Conservation (phyloP, 352 stramenopile species). For the Phytophthora podocarpi region DNA sequence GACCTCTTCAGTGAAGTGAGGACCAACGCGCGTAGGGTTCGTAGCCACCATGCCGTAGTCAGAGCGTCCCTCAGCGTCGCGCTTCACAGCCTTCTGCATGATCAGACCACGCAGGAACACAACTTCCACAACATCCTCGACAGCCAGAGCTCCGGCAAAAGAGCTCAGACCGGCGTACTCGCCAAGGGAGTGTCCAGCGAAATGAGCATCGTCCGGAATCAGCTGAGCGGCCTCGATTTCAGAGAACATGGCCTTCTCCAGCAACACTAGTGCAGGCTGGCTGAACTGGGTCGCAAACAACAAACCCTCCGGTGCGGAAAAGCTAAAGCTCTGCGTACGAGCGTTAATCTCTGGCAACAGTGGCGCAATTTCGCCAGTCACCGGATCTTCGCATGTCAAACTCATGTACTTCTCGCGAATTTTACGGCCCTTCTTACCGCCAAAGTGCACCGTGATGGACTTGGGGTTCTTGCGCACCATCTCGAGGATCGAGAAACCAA, state of each 20-base stretch:
- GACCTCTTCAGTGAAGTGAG: slow-evolving; percentile 69
- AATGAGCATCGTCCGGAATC: slow-evolving; percentile 75
- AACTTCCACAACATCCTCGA: slow-evolving; percentile 80
- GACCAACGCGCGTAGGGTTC: slow-evolving; percentile 79
- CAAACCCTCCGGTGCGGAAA: slow-evolving; percentile 73
- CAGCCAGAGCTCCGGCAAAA: slow-evolving; percentile 69
- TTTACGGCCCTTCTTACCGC: slow-evolving; percentile 70
- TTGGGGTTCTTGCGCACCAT: slow-evolving; percentile 89
- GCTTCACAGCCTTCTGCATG: slow-evolving; percentile 66
- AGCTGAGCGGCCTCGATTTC: slow-evolving; percentile 76
- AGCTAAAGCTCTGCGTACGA: slow-evolving; percentile 86
- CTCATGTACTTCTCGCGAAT: slow-evolving; percentile 90
- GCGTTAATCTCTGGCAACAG: slow-evolving; percentile 82
- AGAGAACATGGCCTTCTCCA: slow-evolving; percentile 87
- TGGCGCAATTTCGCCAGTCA: slow-evolving; percentile 52
- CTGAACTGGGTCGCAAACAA: slow-evolving; percentile 90
- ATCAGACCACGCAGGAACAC: slow-evolving; percentile 85
- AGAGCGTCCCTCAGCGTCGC: slow-evolving; percentile 65
- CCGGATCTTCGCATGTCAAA: slow-evolving; percentile 68
- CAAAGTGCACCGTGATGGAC: slow-evolving; percentile 88
- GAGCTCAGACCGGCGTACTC: slow-evolving; percentile 87
- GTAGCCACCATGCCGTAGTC: slow-evolving; percentile 90
- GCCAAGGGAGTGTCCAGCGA: slow-evolving; percentile 89
- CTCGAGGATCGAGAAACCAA: slow-evolving; percentile 89
- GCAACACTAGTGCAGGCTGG: slow-evolving; percentile 79